Conservation (phyloP, 371 early-diverging fungal genomes). For the Mucor circinelloides region DNA sequence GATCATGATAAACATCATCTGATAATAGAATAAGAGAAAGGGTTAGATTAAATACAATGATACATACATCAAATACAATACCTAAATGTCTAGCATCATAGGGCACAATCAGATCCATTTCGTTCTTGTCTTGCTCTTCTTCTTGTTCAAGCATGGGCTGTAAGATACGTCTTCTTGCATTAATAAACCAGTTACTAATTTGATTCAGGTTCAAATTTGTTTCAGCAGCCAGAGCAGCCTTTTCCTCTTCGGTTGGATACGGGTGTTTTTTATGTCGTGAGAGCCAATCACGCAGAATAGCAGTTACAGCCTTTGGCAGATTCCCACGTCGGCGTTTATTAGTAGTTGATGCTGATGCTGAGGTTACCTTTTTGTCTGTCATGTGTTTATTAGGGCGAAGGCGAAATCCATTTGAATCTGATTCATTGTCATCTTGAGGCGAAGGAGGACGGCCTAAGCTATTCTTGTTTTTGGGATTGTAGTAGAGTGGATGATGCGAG, state of each 20-base stretch:
- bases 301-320: slow-evolving; percentile 64
- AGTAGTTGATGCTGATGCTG: slow-evolving; percentile 6
- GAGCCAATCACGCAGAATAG: slow-evolving; percentile 74
- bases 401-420: not conserved
- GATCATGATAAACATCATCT: slow-evolving; percentile 21
- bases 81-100: slow-evolving; percentile 16
- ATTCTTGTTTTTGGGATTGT: not conserved
- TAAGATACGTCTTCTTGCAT: slow-evolving; percentile 74
- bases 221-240: slow-evolving; percentile 58
- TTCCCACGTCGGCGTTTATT: slow-evolving; percentile 61
- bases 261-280: slow-evolving; percentile 76
- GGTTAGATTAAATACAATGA: not conserved
- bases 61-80: not conserved
- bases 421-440: not conserved
- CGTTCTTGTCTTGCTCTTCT: slow-evolving; percentile 23
- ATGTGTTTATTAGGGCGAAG: slow-evolving; percentile 9
- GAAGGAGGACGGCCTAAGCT: not conserved
- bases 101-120: slow-evolving; percentile 22
- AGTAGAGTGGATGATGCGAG: not conserved
- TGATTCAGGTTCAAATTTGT: slow-evolving; percentile 75
- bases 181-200: slow-evolving; percentile 88
- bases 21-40: not conserved
- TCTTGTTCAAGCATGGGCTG: slow-evolving; percentile 49
- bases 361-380: slow-evolving; percentile 17
- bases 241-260: slow-evolving; percentile 83